Evolutionary conservation across 179 eudicot species (phyloP).

Genomic region (Nepenthes alata): DNA sequence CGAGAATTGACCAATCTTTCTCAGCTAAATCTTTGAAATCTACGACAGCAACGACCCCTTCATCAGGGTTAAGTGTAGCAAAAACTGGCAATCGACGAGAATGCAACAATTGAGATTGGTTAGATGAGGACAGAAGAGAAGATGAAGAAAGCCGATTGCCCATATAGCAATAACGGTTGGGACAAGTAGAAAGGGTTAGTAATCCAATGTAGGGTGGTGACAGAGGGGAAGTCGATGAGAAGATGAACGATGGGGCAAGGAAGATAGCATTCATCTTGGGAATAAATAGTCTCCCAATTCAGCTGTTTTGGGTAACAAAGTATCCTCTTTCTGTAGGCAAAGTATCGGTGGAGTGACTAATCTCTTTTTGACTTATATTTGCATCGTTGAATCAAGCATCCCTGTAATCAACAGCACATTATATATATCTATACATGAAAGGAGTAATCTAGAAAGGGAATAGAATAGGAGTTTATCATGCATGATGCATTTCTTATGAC

Average conservation of each 20-base stretch:
- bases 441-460: no score
- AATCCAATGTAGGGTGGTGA: conserved; percentile 11
- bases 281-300: neutral
- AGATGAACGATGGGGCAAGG: conserved; percentile 24
- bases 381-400: neutral
- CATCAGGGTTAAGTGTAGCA: conserved; percentile 24
- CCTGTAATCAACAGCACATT: neutral
- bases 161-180: conserved; percentile 4
- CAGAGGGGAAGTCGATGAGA: conserved; percentile 19
- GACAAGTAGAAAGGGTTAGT: conserved; percentile 11
- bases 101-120: conserved; percentile 8
- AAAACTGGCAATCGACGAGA: conserved; percentile 7
- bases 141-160: conserved; percentile 6
- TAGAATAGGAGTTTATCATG: no score
- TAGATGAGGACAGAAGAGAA: conserved; percentile 11
- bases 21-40: conserved; percentile 56
- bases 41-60: conserved; percentile 46
- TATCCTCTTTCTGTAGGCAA: no score
- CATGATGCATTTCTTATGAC: no score
- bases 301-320: no score
- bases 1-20: conserved; percentile 95
- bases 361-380: neutral
- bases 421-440: no score
- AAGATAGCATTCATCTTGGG: conserved; percentile 35
- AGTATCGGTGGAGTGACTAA: neutral